phyloP scores from a whole-genome alignment of 73 alveolate genomes.

The Paramecium tetraurelia region DNA sequence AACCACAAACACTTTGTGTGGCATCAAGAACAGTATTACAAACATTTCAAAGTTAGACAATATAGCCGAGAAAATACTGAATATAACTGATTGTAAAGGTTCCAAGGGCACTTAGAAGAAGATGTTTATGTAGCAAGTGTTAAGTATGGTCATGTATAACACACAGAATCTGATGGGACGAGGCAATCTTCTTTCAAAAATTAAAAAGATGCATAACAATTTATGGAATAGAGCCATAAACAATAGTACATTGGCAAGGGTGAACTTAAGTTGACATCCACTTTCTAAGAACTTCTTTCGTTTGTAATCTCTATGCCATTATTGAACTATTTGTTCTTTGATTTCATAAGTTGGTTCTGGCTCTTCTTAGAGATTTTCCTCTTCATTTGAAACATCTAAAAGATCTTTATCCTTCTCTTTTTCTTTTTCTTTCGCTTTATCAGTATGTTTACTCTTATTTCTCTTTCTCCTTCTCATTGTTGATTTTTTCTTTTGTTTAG shows the following conservation, averaged over 20 bases:
- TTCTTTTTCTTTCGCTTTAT: not conserved
- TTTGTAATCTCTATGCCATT: not conserved
- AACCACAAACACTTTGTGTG: not conserved
- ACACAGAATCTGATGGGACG: conserved; percentile 6
- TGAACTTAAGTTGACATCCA: not conserved
- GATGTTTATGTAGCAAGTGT: not conserved
- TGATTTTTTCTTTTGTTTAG: not conserved
- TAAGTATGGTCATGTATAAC: not conserved
- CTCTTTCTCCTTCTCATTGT: not conserved
- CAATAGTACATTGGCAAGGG: not conserved
- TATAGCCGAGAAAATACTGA: not conserved
- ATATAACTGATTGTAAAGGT: not conserved
- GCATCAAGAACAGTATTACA: not conserved
- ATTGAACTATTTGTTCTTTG: not conserved
- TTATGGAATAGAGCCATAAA: not conserved
- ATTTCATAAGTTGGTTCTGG: not conserved
- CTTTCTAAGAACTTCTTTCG: not conserved
- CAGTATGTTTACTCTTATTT: not conserved
- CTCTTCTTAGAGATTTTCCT: not conserved
- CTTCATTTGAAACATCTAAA: not conserved
- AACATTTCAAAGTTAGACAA: not conserved
- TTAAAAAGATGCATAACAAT: not conserved
- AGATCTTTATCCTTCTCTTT: not conserved
- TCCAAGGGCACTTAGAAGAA: not conserved
- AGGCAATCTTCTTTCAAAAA: not conserved